A percentile compares a stretch with the other conserved stretches of the same genome.
phyloP scores from a whole-genome alignment of 345 rosid species.

The Pelargonium nanum region DNA sequence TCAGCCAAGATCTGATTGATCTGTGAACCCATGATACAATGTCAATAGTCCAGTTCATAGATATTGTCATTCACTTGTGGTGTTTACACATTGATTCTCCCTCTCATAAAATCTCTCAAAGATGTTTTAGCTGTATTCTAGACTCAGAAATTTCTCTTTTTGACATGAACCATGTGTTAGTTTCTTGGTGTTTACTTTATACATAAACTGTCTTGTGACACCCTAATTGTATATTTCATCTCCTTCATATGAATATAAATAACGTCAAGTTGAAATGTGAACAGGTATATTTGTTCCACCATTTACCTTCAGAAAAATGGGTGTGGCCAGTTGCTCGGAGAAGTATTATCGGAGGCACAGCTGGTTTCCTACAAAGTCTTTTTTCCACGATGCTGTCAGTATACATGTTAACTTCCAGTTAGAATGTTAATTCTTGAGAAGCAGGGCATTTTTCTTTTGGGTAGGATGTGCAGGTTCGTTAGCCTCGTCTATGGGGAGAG shows the following conservation, averaged over 20 bases:
- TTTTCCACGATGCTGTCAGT: conserved; percentile 9
- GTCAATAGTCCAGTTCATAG: too few relatives aligned
- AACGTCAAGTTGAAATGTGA: not conserved
- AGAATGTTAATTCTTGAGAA: conserved; percentile 5
- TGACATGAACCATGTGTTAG: not conserved
- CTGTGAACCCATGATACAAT: too few relatives aligned
- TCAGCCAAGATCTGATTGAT: too few relatives aligned
- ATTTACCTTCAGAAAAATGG: too few relatives aligned
- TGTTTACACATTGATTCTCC: too few relatives aligned
- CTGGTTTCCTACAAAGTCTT: not conserved
- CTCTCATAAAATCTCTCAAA: too few relatives aligned
- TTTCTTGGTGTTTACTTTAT: not conserved
- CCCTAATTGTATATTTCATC: not conserved
- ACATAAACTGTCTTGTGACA: not conserved
- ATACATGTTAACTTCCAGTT: conserved; percentile 11
- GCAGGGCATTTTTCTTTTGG: conserved; percentile 7
- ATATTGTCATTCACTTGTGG: too few relatives aligned
- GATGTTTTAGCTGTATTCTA: too few relatives aligned
- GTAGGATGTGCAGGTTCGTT: not conserved
- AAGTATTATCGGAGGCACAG: too few relatives aligned
- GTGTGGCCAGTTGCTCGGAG: not conserved
- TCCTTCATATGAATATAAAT: too few relatives aligned
- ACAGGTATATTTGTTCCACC: not conserved
- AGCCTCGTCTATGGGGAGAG: not conserved
- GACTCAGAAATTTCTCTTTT: not conserved